Base-by-base conservation (phyloP, 148 eudicot genomes). In the Vaccinium vitisidaea region DNA sequence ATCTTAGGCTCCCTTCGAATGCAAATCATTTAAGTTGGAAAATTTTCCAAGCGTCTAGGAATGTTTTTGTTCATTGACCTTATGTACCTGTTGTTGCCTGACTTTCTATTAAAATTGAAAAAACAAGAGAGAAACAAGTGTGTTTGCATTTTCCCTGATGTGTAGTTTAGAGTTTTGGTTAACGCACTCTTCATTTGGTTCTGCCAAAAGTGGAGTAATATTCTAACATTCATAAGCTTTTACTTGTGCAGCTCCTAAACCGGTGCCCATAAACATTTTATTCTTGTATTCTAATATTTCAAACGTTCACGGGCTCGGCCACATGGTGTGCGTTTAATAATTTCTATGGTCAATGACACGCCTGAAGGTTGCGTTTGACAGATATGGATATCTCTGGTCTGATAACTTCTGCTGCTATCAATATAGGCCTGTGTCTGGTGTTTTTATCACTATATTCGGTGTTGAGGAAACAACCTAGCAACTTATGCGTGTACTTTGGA, bases 391-490 rank as follows among this genome's bases (percentile, higher is more conserved):
- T 96, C 84, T 84, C 92, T 87, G 94, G 91, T 85, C 91, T 97
- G 4, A 82, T 97, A 81, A 95, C 99, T 81, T 93, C 99, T 61
- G 98, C 95, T 85, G 98, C 95, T 86, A 92, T 97, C 84, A 97
- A 95, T 80, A 91, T 89, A 75, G 95, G 85, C 16, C 27, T 94
- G n/a, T 93, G 98, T 80, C 80, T 82, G 58, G 90, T 87, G 88
- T 84, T 92, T n/a, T 88, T 93, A 50, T 91, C 96, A 48, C 70
- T 97, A 70, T 97, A 97, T 85, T 95, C 99, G 15, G 86, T 97
- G 59, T 90, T 97, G 88, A 91, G 98, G 73, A 97, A 94, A 83
- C 99, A 95, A 82, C 95, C 98, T 0, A 89, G 95, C 90, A 89
- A 93, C 39, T 36, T 36, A 36, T 86, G 92, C 87, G n/a, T 82